Evolutionary conservation across 2,329 filamentous ascomycete genomes (phyloP).

Genomic region (Pseudogymnoascus pannorum): DNA sequence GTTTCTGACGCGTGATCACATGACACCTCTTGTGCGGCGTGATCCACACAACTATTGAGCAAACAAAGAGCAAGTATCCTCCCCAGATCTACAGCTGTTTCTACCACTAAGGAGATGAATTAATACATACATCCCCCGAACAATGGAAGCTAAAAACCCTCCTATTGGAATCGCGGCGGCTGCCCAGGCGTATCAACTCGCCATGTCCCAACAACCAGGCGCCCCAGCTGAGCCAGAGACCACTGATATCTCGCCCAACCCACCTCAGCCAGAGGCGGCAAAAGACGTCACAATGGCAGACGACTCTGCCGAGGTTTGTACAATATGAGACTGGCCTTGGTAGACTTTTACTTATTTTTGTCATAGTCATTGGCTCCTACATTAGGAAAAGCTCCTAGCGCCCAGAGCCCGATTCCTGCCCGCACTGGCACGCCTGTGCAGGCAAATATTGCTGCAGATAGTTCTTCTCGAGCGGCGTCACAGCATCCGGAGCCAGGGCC

Average conservation of each 20-base stretch:
- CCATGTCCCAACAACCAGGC: slow-evolving; percentile 23
- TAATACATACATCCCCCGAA: not conserved
- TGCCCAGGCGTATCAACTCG: slow-evolving; percentile 23
- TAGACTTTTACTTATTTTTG: not conserved
- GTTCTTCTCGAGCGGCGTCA: slow-evolving; percentile 48
- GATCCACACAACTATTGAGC: not conserved
- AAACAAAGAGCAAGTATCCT: not conserved
- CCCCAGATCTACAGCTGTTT: not conserved
- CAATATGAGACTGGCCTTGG: not conserved
- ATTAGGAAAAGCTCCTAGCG: slow-evolving; percentile 19
- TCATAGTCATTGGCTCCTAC: slow-evolving; percentile 21
- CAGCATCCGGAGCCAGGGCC: slow-evolving; percentile 44
- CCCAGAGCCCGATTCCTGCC: slow-evolving; percentile 22
- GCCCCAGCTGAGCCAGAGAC: slow-evolving; percentile 13
- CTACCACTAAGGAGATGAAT: not conserved
- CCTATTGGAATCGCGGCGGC: slow-evolving; percentile 20
- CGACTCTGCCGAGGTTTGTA: not conserved
- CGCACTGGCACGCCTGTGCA: slow-evolving; percentile 44
- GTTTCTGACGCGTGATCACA: not conserved
- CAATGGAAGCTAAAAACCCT: not conserved
- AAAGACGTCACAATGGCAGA: slow-evolving; percentile 1
- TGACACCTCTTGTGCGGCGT: not conserved
- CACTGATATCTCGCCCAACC: slow-evolving; percentile 1
- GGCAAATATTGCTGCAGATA: slow-evolving; percentile 30
- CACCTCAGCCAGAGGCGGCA: not conserved